Evolutionary conservation across 1,284 basidiomycete genomes (phyloP).

Genomic region (Ustilago xerochloae): DNA sequence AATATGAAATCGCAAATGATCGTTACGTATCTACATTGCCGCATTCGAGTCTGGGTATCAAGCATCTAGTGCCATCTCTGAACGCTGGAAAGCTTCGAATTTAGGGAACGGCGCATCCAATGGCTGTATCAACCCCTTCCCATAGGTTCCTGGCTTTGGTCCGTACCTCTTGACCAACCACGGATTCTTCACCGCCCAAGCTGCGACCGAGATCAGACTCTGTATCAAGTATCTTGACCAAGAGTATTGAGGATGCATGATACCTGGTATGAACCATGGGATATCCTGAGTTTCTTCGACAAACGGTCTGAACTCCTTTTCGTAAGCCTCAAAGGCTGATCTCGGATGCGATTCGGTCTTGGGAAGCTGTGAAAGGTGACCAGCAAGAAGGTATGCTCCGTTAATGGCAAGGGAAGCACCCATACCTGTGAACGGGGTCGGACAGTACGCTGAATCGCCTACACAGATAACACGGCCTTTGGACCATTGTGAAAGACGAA

Average conservation of each 20-base stretch:
- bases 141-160: background rate
- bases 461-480: slow-evolving; percentile 42
- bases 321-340: slow-evolving; percentile 34
- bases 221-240: slow-evolving; percentile 13
- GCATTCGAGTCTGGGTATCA: no score
- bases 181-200: slow-evolving; percentile 1
- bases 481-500: slow-evolving; percentile 44
- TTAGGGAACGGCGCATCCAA: slow-evolving; percentile 17
- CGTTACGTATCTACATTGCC: no score
- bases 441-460: slow-evolving; percentile 52
- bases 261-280: slow-evolving; percentile 30
- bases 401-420: slow-evolving; percentile 48
- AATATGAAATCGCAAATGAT: no score
- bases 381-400: slow-evolving; percentile 49
- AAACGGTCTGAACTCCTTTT: slow-evolving; percentile 33
- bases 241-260: slow-evolving; percentile 18
- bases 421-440: slow-evolving; percentile 52
- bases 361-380: slow-evolving; percentile 34
- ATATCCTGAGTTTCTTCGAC: slow-evolving; percentile 41
- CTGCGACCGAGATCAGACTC: slow-evolving; percentile 1
- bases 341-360: slow-evolving; percentile 15
- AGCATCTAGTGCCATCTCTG: background rate
- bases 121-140: slow-evolving; percentile 10
- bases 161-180: slow-evolving; percentile 10
- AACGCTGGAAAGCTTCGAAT: slow-evolving; percentile 11